phyloP scores from a whole-genome alignment of 2,329 filamentous ascomycete genomes.

The Sporothrix sp. region DNA sequence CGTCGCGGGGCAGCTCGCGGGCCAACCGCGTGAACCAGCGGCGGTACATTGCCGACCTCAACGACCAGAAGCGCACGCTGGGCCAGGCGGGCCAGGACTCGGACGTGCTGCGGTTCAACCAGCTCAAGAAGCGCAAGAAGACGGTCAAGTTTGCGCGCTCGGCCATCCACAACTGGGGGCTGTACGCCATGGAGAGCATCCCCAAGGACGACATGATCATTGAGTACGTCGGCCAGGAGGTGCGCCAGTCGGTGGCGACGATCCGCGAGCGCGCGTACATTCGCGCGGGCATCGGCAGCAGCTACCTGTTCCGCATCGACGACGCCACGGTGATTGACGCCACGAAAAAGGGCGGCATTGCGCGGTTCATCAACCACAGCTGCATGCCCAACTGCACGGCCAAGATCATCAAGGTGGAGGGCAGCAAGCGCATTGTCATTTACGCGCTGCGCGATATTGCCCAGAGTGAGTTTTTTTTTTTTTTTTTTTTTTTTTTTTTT shows the following conservation, averaged over 20 bases:
- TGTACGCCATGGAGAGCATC: slow-evolving; percentile 97
- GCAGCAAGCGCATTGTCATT: slow-evolving; percentile 96
- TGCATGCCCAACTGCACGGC: slow-evolving; percentile 98
- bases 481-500: slow-evolving; percentile 1
- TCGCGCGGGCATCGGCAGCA: slow-evolving; percentile 93
- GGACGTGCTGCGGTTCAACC: slow-evolving; percentile 93
- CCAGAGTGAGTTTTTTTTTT: slow-evolving; percentile 60
- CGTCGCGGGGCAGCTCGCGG: slow-evolving; percentile 71
- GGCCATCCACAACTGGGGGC: slow-evolving; percentile 96
- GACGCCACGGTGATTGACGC: slow-evolving; percentile 97
- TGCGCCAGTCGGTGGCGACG: slow-evolving; percentile 94
- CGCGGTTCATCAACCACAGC: slow-evolving; percentile 96
- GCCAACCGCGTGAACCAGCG: slow-evolving; percentile 94
- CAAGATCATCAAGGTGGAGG: slow-evolving; percentile 98
- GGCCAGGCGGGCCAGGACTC: slow-evolving; percentile 72
- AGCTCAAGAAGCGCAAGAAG: slow-evolving; percentile 99
- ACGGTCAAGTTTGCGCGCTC: slow-evolving; percentile 95
- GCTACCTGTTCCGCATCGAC: slow-evolving; percentile 95
- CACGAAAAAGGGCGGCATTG: slow-evolving; percentile 96
- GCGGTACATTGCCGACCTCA: slow-evolving; percentile 86
- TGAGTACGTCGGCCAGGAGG: slow-evolving; percentile 96
- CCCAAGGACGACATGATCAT: slow-evolving; percentile 99
- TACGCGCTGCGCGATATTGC: slow-evolving; percentile 93
- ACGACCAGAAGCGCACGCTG: slow-evolving; percentile 82
- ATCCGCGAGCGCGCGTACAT: slow-evolving; percentile 86